Conservation (phyloP, 352 stramenopile genomes). For the Achlya hypogyna region DNA sequence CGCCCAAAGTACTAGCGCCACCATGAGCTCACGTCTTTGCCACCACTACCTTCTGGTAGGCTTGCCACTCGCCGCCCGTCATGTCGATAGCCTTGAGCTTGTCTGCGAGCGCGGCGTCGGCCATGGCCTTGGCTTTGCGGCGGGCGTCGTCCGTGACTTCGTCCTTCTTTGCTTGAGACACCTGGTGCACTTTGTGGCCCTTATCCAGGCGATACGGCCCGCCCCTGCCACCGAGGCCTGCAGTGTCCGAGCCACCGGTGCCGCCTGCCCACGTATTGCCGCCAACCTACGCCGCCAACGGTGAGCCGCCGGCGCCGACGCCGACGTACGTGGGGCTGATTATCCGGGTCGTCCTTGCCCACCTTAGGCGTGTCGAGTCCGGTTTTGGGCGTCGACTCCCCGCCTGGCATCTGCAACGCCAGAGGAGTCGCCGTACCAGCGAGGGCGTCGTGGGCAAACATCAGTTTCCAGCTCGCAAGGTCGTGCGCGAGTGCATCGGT, state of each 20-base stretch:
- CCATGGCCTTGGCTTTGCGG: conserved; percentile 55
- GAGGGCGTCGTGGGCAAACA: conserved; percentile 34
- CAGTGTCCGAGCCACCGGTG: conserved; percentile 89
- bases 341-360: conserved; percentile 91
- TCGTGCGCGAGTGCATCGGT: conserved; percentile 34
- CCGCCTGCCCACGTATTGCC: conserved; percentile 92
- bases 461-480: conserved; percentile 47
- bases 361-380: conserved; percentile 80
- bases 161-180: conserved; percentile 90
- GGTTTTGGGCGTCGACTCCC: conserved; percentile 53
- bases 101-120: conserved; percentile 56
- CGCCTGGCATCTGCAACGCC: conserved; percentile 43
- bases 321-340: conserved; percentile 67
- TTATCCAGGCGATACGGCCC: conserved; percentile 93
- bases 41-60: conserved; percentile 42
- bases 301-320: not conserved
- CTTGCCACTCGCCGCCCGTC: conserved; percentile 67
- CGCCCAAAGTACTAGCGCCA: conserved; percentile 37
- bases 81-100: conserved; percentile 77
- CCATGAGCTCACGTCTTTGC: not conserved
- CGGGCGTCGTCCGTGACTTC: conserved; percentile 83
- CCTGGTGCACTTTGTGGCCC: conserved; percentile 90
- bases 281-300: conserved; percentile 40
- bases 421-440: conserved; percentile 17
- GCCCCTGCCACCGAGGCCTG: conserved; percentile 86